A percentile compares a stretch with the other conserved stretches of the same genome.
Conservation (phyloP, 768 basidiomycete species). For the Collybia mongolica region DNA sequence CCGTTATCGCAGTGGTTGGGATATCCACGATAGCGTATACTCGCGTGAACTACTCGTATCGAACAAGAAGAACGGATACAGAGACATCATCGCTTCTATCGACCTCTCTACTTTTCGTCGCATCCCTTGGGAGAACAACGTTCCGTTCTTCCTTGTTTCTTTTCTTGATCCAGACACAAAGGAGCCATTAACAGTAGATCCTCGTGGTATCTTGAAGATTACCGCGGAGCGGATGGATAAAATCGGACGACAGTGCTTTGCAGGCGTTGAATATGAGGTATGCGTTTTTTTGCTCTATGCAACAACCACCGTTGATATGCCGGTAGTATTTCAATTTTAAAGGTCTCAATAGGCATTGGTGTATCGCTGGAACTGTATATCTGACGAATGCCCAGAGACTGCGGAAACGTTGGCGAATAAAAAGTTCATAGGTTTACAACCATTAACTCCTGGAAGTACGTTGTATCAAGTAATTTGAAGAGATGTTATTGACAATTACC, state of each 20-base stretch:
- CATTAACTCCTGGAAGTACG: conserved; percentile 92
- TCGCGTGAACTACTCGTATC: conserved; percentile 85
- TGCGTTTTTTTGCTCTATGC: background rate
- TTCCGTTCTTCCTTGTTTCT: conserved; percentile 91
- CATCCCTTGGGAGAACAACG: conserved; percentile 88
- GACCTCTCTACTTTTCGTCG: conserved; percentile 87
- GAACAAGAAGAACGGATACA: conserved; percentile 89
- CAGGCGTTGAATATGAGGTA: conserved; percentile 96
- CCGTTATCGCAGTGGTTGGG: conserved; percentile 66
- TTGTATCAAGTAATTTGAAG: conserved; percentile 7
- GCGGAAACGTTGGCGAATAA: conserved; percentile 75
- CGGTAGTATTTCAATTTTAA: conserved; percentile 88
- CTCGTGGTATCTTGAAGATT: conserved; percentile 74
- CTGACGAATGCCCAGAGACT: conserved; percentile 56
- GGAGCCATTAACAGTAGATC: conserved; percentile 77
- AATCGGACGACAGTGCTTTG: conserved; percentile 60
- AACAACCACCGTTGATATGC: background rate
- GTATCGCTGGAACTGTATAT: too few species aligned
- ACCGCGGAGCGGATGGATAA: conserved; percentile 49
- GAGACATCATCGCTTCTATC: conserved; percentile 82
- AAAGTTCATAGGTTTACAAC: conserved; percentile 67
- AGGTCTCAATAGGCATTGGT: conserved; percentile 40
- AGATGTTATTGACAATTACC: background rate
- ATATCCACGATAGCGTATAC: conserved; percentile 88
- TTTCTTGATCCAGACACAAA: conserved; percentile 88